Base-by-base conservation (phyloP, 495 filamentous ascomycete genomes). In the Aspergillus kassunensis region DNA sequence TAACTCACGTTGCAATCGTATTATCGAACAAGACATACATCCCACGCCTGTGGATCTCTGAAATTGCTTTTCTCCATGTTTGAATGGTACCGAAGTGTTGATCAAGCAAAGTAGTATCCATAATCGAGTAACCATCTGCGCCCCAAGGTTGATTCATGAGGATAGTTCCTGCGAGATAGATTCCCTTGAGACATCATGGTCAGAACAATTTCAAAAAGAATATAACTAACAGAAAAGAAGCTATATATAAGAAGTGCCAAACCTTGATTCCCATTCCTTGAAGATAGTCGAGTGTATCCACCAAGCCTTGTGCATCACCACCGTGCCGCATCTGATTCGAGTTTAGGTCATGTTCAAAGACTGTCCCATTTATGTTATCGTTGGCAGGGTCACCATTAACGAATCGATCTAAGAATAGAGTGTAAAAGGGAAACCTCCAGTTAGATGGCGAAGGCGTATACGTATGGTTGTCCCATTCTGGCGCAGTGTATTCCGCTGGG, bases 11-110 rank as follows among this genome's bases (percentile, higher is more conserved):
- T 30, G 84, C 74, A 63, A 88, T 74, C 9, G 85, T 89, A 54
- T 88, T 87, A 55, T 89, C 85, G 55, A 88, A 69, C 19, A 89
- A 70, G 25, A 88, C 82, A 69, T 84, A 87, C 83, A 89, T 88
- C 31, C 78, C 80, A 7, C 81, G 76, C 4, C 61, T 66, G 62
- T 88, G 84, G 20, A 89, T 83, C 40, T 84, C 84, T 8, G 73
- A 70, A 49, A 90, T 82, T 1, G 80, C 77, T 31, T 73, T 60
- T 62, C 84, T 80, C 85, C 86, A 90, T 33, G 68, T 64, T 24
- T 80, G 60, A 44, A 90, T 80, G 11, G 71, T 80, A 3, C 84
- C 86, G 52, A 79, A 85, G 62, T 90, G 86, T 47, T 81, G 77
- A 61, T 89, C 86, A 1, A 90, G 72, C 7, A 89, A 68, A 0